Evolutionary conservation across 1,284 basidiomycete species (phyloP).

Genomic region (Cutaneotrichosporon arboriforme): DNA sequence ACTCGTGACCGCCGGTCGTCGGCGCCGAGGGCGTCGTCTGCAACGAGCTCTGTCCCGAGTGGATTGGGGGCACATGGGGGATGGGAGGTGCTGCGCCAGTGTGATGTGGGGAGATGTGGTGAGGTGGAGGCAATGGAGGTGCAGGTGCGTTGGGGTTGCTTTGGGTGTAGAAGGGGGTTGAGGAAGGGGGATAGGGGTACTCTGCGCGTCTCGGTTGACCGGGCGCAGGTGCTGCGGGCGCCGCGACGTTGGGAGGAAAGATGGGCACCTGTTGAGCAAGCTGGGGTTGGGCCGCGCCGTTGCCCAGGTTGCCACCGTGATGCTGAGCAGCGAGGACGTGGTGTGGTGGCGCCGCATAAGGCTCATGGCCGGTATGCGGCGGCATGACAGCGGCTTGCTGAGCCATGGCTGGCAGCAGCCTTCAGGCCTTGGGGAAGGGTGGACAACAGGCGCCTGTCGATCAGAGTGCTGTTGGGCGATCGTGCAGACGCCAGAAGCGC

Average conservation of each 20-base stretch:
- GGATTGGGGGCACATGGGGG: too few relatives aligned
- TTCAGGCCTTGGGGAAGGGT: too few relatives aligned
- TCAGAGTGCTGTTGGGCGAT: too few relatives aligned
- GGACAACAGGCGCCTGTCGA: too few relatives aligned
- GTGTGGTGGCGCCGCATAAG: background rate
- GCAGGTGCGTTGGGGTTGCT: background rate
- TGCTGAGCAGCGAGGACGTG: background rate
- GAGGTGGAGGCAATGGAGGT: background rate
- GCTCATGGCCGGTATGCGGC: background rate
- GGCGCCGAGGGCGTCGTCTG: too few relatives aligned
- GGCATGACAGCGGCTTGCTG: background rate
- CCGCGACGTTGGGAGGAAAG: background rate
- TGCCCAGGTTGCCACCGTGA: background rate
- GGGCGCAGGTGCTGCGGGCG: background rate
- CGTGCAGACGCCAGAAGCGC: too few relatives aligned
- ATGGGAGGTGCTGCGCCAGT: background rate
- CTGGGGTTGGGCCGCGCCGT: background rate
- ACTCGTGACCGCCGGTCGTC: too few relatives aligned
- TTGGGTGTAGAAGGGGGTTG: background rate
- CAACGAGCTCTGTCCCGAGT: too few relatives aligned
- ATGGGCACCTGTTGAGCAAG: background rate
- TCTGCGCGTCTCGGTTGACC: background rate
- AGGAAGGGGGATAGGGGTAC: background rate
- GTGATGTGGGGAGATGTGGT: background rate
- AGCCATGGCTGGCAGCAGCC: background rate